Evolutionary conservation across 2,329 filamentous ascomycete genomes (phyloP).

Genomic region (Neopestalotiopsis sp.): DNA sequence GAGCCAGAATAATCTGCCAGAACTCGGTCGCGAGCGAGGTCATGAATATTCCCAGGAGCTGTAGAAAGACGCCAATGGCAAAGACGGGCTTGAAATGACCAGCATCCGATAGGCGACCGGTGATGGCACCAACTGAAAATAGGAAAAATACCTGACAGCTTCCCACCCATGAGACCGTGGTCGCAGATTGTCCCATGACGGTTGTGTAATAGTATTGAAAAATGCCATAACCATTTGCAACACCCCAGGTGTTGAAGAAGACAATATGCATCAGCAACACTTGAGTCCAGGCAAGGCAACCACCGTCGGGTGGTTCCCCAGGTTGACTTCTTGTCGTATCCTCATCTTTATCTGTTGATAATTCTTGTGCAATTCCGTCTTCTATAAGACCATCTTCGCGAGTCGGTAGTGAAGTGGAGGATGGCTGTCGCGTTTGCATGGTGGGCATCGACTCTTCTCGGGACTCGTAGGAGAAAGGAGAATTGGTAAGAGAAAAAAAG

Average conservation of each 20-base stretch:
- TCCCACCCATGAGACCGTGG: conserved; percentile 56
- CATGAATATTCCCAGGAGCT: conserved; percentile 58
- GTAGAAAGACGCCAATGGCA: conserved; percentile 46
- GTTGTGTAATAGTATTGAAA: conserved; percentile 57
- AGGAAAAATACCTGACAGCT: conserved; percentile 56
- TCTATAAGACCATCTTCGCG: background rate
- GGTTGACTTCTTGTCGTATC: background rate
- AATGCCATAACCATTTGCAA: conserved; percentile 49
- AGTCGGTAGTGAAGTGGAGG: background rate
- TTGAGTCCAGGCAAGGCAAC: conserved; percentile 46
- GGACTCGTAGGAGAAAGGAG: background rate
- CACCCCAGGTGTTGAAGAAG: conserved; percentile 52
- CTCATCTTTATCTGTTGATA: background rate
- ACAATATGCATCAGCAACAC: conserved; percentile 48
- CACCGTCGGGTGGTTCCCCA: conserved; percentile 25
- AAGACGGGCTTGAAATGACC: conserved; percentile 52
- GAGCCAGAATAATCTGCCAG: conserved; percentile 57
- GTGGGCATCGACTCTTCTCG: background rate
- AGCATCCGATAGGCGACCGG: conserved; percentile 56
- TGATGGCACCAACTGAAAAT: conserved; percentile 52
- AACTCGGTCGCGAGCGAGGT: conserved; percentile 51
- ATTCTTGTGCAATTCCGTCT: background rate
- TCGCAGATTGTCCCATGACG: conserved; percentile 38
- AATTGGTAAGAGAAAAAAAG: too few species aligned
- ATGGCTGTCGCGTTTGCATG: background rate